A percentile compares a stretch with the other conserved stretches of the same genome.
phyloP scores from a whole-genome alignment of 257 asterid species.

The Forsythia viridissima region DNA sequence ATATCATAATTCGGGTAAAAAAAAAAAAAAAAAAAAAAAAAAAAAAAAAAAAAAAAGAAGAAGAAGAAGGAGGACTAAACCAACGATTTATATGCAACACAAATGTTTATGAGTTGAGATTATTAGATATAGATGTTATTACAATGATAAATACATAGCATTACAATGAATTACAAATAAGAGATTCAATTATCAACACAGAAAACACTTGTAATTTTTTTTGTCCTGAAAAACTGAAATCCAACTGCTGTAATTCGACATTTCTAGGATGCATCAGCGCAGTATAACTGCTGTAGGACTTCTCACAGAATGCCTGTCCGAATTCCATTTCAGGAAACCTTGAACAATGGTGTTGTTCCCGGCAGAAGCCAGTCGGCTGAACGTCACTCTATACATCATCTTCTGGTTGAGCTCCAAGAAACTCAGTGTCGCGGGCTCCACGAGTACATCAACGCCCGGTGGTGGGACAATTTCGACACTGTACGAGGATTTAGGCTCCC shows the following conservation, averaged over 20 bases:
- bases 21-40: no score
- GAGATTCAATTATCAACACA: not conserved
- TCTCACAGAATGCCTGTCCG: constrained; percentile 23
- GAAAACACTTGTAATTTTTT: not conserved
- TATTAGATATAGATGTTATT: not conserved
- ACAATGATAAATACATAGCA: not conserved
- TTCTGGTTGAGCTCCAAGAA: constrained; percentile 34
- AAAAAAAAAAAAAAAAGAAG: no score
- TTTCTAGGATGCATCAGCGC: not conserved
- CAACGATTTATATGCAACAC: not conserved
- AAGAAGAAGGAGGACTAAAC: no score
- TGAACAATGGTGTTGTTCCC: constrained; percentile 14
- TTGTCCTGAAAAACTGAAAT: not conserved
- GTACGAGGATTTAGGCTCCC: constrained; percentile 35
- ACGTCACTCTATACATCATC: constrained; percentile 38
- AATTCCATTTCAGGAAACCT: constrained; percentile 38
- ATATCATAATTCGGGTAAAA: not conserved
- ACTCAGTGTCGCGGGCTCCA: constrained; percentile 26
- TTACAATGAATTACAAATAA: not conserved
- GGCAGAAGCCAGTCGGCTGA: not conserved
- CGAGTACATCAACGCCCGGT: constrained; percentile 28
- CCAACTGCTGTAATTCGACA: not conserved
- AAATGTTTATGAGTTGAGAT: no score
- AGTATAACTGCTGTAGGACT: constrained; percentile 36
- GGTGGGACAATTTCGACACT: constrained; percentile 24